Evolutionary conservation across 495 filamentous ascomycete genomes (phyloP), one percentile per base, ranked within the genome.

Genomic region (Xylaria nigripes): DNA sequence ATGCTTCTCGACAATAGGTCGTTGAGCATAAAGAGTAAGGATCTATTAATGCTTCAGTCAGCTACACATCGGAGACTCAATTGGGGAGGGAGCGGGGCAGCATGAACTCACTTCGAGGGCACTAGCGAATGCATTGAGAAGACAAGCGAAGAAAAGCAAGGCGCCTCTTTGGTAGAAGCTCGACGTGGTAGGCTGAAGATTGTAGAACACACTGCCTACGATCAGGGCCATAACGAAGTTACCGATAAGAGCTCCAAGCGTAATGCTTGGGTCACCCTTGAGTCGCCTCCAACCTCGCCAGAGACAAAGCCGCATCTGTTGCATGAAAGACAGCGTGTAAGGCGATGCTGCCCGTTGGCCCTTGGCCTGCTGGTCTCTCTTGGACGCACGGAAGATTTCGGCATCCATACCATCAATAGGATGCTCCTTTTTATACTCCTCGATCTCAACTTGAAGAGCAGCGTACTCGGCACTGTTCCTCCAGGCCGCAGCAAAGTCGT

Each of bases 1-100:
- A 61, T 96, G 91, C 63, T 96, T 96, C 63, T 96, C 90, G 51
- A 96, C 89, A 61, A 96, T 95, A 1, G 86, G 82, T 13, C 90
- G 82, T 78, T 95, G 91, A 18, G 85, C 79, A 67, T 89, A 95
- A 4, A 95, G 77, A 6, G 86, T 90, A 25, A 95, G 70, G 67
- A 90, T 89, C 72, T 81, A 18, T 32, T 44, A 47, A 24, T 22
- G 30, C 22, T 2, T 55, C 19, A 27, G 24, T 48, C 9, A 44
- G 46, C 23, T 13, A 55, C 54, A 25, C 56, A 42, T 15, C 54
- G n/a, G n/a, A n/a, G n/a, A 41, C 40, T 1, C 2, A 1, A 36
- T 25, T 1, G 12, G 18, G 18, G 44, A 29, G 10, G 13, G 42
- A 19, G 15, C 3, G n/a, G 13, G n/a, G 4, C 8, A 36, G 41